Evolutionary conservation across 2,329 filamentous ascomycete species (phyloP), one percentile per base, ranked within the genome.

Genomic region (Chaetomium sp.): DNA sequence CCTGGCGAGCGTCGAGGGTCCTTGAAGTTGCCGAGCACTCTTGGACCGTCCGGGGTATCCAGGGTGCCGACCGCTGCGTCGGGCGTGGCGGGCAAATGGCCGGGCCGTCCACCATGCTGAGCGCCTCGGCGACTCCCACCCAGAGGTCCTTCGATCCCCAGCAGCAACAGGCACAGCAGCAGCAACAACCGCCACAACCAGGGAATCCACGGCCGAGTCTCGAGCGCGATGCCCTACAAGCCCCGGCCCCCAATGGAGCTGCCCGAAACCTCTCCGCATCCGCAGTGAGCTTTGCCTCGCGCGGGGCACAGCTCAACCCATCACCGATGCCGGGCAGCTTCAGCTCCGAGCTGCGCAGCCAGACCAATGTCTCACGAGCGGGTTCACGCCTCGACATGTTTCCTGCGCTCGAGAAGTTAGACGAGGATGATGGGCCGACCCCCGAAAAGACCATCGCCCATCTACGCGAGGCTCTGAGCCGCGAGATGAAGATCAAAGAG

Each of bases 401-500:
- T 63, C 73, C 53, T n/a, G 38, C 72, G 64, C 70, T 79, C 64
- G 81, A 84, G 56, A 81, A 80, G 65, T 67, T 81, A 38, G 85
- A 83, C 58, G 71, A 72, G 52, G 81, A 84, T 57, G 71, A 71
- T 66, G 63, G 75, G 64, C 59, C 69, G 12, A 79, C 78, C 8
- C 79, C 84, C 11, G 90, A 95, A 69, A 85, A 90, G 71, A 81
- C 84, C 42, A 84, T 96, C 65, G 81, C 85, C 27, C 78, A 82
- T 51, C 79, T 96, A 60, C 86, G 87, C 66, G 91, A 96, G 65
- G 83, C 87, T 67, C 86, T 99, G 61, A 92, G 91, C 63, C 92
- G 95, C 66, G 95, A 99, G 74, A 86, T 91, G 74, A 97, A 97
- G 77, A 97, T 99, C 69, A 96, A 95, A 72, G 88, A 92, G 66